These are phyloP conservation scores for Salix purpurea DNA, from an alignment of 345 rosid species.

Conservation along the genomic window DNA sequence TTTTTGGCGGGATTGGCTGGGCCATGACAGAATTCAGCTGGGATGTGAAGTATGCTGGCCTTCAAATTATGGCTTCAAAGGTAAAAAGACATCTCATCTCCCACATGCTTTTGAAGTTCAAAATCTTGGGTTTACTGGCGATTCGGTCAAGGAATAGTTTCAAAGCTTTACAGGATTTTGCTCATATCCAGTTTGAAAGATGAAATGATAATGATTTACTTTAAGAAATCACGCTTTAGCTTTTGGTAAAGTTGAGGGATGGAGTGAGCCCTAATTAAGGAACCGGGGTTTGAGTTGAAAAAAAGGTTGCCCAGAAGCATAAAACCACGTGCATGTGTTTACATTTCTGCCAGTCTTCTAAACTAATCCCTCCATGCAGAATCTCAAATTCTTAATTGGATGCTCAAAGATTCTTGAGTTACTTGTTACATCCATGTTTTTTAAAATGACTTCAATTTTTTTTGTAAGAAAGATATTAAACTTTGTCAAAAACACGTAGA, in stretches of 20 bases:
- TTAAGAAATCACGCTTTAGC: conserved; percentile 11
- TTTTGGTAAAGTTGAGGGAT: conserved; percentile 7
- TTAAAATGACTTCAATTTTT: too few species aligned
- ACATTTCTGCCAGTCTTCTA: not conserved
- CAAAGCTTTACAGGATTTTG: conserved; percentile 26
- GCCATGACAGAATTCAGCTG: conserved; percentile 33
- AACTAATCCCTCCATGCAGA: not conserved
- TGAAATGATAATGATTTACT: conserved; percentile 10
- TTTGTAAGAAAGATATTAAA: too few species aligned
- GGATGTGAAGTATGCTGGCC: conserved; percentile 34
- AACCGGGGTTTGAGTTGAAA: not conserved
- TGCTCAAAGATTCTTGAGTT: too few species aligned
- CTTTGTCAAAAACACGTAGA: too few species aligned
- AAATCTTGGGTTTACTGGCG: not conserved
- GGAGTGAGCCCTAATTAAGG: conserved; percentile 22
- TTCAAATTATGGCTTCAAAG: conserved; percentile 26
- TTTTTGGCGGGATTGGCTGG: conserved; percentile 28
- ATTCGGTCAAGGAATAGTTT: not conserved
- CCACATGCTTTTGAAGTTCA: not conserved
- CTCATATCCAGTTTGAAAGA: conserved; percentile 25
- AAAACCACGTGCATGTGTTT: conserved; percentile 26
- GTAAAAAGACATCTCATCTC: not conserved
- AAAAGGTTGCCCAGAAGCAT: conserved; percentile 18
- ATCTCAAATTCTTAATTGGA: too few species aligned
- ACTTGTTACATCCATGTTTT: too few species aligned